phyloP scores from a whole-genome alignment of 352 stramenopile genomes.

The Globisporangium okanoganense region DNA sequence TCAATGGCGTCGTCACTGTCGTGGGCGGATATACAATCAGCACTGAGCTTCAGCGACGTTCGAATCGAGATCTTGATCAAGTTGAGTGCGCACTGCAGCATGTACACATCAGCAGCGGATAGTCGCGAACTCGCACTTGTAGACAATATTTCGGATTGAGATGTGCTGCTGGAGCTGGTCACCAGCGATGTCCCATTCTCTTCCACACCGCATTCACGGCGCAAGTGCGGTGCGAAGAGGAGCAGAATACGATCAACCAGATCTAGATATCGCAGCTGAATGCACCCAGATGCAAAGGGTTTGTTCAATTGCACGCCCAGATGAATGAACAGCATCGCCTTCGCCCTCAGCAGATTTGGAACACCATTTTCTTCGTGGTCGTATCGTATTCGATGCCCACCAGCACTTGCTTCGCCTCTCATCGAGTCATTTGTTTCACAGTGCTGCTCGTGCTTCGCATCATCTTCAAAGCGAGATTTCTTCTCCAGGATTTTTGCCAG shows the following conservation, averaged over 20 bases:
- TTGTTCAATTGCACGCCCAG: conserved; percentile 49
- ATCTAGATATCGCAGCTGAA: conserved; percentile 28
- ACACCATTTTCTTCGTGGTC: conserved; percentile 10
- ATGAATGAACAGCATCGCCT: conserved; percentile 59
- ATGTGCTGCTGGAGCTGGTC: conserved; percentile 8
- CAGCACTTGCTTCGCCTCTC: background rate
- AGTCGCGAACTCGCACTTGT: background rate
- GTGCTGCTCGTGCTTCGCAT: background rate
- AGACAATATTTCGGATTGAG: background rate
- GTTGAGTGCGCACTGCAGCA: conserved; percentile 60
- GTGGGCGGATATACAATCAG: conserved; percentile 48
- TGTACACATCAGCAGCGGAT: conserved; percentile 36
- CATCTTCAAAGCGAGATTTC: conserved; percentile 18
- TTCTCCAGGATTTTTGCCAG: conserved; percentile 28
- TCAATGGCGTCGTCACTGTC: conserved; percentile 22
- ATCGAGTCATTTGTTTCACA: background rate
- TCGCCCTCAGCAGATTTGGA: conserved; percentile 46
- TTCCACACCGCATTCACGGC: background rate
- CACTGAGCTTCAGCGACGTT: conserved; percentile 61
- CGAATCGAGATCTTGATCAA: conserved; percentile 51
- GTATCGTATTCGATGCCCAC: conserved; percentile 14
- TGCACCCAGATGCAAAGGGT: conserved; percentile 34
- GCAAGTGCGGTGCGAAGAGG: conserved; percentile 22
- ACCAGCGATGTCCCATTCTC: background rate
- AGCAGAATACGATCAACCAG: conserved; percentile 30